A percentile compares a stretch with the other conserved stretches of the same genome.
Evolutionary conservation across 2,329 filamentous ascomycete species (phyloP).

Genomic region (Phialemonium atrogriseum): DNA sequence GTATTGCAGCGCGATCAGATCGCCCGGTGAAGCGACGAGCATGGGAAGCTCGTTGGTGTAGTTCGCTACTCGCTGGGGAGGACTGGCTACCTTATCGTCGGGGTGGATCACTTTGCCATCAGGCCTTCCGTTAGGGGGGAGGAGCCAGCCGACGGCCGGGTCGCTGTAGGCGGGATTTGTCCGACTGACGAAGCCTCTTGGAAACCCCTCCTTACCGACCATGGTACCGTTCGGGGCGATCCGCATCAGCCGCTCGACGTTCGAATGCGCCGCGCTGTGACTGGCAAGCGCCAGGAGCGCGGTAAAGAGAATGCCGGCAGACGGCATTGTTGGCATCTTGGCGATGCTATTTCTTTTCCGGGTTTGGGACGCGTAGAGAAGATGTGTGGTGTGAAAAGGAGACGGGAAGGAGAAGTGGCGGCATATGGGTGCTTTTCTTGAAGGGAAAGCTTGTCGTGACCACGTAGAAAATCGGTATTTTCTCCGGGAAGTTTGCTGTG

Average conservation of each 20-base stretch:
- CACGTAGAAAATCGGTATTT: too few relatives aligned
- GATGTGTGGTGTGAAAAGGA: too few relatives aligned
- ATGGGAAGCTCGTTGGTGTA: conserved; percentile 52
- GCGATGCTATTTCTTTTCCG: too few relatives aligned
- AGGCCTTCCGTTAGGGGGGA: conserved; percentile 45
- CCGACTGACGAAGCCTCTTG: conserved; percentile 61
- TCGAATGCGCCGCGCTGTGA: conserved; percentile 56
- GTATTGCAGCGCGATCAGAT: conserved; percentile 58
- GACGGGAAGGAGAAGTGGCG: too few relatives aligned
- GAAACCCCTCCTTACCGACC: conserved; percentile 61
- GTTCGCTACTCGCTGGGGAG: conserved; percentile 50
- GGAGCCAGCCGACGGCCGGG: conserved; percentile 49
- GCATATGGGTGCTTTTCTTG: too few relatives aligned
- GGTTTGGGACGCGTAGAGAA: too few relatives aligned
- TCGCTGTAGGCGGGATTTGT: conserved; percentile 48
- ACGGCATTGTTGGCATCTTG: conserved; percentile 4
- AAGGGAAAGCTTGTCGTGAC: too few relatives aligned
- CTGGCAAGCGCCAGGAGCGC: conserved; percentile 22
- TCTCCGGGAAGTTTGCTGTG: too few relatives aligned
- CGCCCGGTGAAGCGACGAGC: conserved; percentile 52
- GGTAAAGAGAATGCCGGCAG: too few relatives aligned
- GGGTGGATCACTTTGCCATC: conserved; percentile 38
- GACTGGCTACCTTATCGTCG: conserved; percentile 54
- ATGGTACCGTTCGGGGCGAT: conserved; percentile 69
- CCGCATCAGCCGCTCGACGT: conserved; percentile 69